Percentiles rank a stretch among this genome's conserved stretches.
phyloP scores from a whole-genome alignment of 2,329 filamentous ascomycete genomes.

The Byssoonygena ceratinophila region DNA sequence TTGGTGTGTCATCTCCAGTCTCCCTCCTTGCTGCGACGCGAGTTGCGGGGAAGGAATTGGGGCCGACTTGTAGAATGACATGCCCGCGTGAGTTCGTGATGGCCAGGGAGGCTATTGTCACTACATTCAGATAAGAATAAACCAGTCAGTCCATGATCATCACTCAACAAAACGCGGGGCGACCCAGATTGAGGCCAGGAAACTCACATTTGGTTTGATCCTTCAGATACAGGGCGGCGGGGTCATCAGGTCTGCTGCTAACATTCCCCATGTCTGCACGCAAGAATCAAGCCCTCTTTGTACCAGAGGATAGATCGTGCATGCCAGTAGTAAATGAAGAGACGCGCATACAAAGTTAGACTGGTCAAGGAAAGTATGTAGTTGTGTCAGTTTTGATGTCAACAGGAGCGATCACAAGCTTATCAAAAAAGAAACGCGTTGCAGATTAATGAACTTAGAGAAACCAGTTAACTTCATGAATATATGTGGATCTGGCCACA shows the following conservation, averaged over 20 bases:
- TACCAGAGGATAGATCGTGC: not conserved
- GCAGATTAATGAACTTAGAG: not conserved
- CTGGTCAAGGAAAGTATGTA: not conserved
- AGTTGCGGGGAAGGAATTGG: conserved; percentile 79
- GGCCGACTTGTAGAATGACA: conserved; percentile 63
- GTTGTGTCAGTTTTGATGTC: not conserved
- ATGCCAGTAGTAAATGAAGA: not conserved
- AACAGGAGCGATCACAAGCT: not conserved
- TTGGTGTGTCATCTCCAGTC: conserved; percentile 58
- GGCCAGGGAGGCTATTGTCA: conserved; percentile 73
- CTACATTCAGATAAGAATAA: conserved; percentile 39
- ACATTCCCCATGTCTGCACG: conserved; percentile 71
- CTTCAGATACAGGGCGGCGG: conserved; percentile 66
- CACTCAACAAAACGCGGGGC: not conserved
- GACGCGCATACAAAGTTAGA: not conserved
- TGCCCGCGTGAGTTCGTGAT: conserved; percentile 71
- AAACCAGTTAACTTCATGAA: not conserved
- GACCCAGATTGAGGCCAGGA: conserved; percentile 7
- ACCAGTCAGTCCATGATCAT: conserved; percentile 8
- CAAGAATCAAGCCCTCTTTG: not conserved
- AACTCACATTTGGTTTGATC: conserved; percentile 82
- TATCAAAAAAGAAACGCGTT: not conserved
- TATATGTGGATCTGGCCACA: not conserved
- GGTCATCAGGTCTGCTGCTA: conserved; percentile 74
- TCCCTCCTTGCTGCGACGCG: conserved; percentile 64